Conservation (phyloP, 1,284 basidiomycete genomes). For the Puccinia brachypodii region DNA sequence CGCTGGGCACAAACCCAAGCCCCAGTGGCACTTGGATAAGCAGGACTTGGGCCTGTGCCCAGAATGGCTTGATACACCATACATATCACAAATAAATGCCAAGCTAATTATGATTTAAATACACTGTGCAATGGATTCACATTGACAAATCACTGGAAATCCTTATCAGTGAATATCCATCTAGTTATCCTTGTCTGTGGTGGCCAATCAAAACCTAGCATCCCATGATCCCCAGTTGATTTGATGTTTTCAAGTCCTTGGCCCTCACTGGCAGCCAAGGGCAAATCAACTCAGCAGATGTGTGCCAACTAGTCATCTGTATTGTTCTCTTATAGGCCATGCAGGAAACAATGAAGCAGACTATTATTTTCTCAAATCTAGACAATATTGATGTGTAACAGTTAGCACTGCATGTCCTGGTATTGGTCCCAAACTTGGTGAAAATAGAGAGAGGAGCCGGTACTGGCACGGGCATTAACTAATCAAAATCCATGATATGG, state of each 20-base stretch:
- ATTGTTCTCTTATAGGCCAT: neutral
- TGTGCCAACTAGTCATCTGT: neutral
- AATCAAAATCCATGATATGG: too few relatives aligned
- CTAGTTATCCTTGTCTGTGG: neutral
- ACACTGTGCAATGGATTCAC: neutral
- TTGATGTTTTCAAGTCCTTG: neutral
- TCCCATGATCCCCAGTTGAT: neutral
- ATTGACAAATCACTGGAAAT: neutral
- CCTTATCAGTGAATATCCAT: neutral
- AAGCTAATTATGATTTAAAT: neutral
- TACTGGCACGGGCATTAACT: too few relatives aligned
- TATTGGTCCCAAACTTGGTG: too few relatives aligned
- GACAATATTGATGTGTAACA: too few relatives aligned
- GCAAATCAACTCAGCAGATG: neutral
- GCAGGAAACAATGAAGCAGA: neutral
- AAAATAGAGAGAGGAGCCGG: too few relatives aligned
- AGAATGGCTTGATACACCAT: too few relatives aligned
- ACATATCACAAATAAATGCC: neutral
- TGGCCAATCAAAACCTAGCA: neutral
- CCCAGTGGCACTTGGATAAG: too few relatives aligned
- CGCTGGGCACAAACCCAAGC: too few relatives aligned
- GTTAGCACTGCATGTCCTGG: too few relatives aligned
- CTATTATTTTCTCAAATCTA: too few relatives aligned
- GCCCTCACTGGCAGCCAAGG: neutral
- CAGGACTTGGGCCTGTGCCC: too few relatives aligned